phyloP scores from a whole-genome alignment of 2,329 filamentous ascomycete species.

The Didymella segeticola region DNA sequence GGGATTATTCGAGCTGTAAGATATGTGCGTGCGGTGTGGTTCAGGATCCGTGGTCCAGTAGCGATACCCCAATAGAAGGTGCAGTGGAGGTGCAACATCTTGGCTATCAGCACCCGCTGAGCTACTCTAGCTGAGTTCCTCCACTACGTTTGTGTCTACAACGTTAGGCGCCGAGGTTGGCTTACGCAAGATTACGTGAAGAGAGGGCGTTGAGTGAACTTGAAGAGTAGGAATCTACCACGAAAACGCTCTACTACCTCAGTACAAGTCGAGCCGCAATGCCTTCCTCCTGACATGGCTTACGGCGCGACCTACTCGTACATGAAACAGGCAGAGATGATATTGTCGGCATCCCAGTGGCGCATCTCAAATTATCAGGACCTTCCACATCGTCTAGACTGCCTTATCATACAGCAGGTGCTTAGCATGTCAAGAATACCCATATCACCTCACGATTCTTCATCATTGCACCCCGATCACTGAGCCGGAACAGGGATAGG shows the following conservation, averaged over 20 bases:
- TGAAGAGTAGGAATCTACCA: neutral
- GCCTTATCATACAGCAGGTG: slow-evolving; percentile 54
- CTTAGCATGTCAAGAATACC: slow-evolving; percentile 54
- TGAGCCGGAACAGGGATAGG: slow-evolving; percentile 56
- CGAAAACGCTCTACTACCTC: neutral
- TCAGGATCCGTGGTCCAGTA: neutral
- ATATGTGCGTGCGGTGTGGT: neutral
- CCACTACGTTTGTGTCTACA: neutral
- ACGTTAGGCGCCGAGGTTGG: neutral
- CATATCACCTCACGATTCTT: slow-evolving; percentile 58
- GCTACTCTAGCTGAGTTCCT: neutral
- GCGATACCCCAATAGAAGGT: slow-evolving; percentile 1
- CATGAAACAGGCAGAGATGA: no score
- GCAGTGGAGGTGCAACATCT: neutral
- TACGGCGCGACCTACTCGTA: slow-evolving; percentile 19
- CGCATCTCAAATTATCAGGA: slow-evolving; percentile 19
- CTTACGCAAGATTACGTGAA: neutral
- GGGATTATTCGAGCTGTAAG: neutral
- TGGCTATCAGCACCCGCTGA: neutral
- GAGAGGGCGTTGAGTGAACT: neutral
- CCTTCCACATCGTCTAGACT: slow-evolving; percentile 58
- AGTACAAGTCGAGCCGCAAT: no score
- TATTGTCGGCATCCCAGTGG: slow-evolving; percentile 15
- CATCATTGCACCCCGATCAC: slow-evolving; percentile 59
- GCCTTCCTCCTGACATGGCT: neutral